Conservation (phyloP, 371 early-diverging fungal genomes). For the Rhizopus delemar region DNA sequence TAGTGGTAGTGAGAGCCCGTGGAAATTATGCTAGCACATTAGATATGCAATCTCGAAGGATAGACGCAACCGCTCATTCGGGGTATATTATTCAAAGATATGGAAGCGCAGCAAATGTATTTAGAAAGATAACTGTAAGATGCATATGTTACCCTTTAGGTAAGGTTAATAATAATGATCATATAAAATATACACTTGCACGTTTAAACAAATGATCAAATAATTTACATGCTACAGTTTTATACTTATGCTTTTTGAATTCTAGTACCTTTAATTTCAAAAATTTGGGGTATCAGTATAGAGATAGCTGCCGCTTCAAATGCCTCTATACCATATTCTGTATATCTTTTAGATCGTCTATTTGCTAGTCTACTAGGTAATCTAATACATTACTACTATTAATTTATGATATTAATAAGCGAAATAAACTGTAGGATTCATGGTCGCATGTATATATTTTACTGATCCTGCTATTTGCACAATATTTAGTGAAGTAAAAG, state of each 20-base stretch:
- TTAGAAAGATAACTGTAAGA: conserved; percentile 34
- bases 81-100: conserved; percentile 9
- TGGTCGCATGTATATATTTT: conserved; percentile 39
- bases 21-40: conserved; percentile 28
- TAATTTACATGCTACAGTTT: neutral
- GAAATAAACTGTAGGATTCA: conserved; percentile 24
- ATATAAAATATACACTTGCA: no score
- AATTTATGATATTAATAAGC: neutral
- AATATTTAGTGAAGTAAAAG: conserved; percentile 11
- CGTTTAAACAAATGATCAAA: no score
- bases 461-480: conserved; percentile 39
- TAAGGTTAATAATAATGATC: conserved; percentile 9
- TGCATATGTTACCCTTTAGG: conserved; percentile 43
- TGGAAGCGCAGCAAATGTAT: conserved; percentile 16
- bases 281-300: conserved; percentile 38
- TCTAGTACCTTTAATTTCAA: conserved; percentile 39
- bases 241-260: neutral
- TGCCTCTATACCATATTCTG: conserved; percentile 18
- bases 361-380: conserved; percentile 36
- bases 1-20: conserved; percentile 24
- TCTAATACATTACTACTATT: neutral
- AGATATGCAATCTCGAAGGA: conserved; percentile 21
- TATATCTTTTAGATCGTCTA: conserved; percentile 33
- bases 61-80: neutral
- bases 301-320: conserved; percentile 22